Conservation (phyloP, 2,329 filamentous ascomycete genomes). For the Pseudocercospora macadamiae region DNA sequence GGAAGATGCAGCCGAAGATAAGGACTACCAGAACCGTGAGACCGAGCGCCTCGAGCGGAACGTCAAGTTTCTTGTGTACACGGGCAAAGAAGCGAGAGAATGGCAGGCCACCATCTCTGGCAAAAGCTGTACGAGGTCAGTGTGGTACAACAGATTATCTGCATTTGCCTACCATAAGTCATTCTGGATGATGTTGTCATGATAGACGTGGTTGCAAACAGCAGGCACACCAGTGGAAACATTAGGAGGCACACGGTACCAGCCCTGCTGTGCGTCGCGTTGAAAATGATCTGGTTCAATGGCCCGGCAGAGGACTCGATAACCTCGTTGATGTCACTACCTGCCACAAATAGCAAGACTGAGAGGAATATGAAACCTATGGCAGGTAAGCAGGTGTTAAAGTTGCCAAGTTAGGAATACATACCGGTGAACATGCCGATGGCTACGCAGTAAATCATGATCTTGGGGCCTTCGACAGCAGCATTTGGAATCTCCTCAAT, state of each 20-base stretch:
- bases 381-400: too few relatives aligned
- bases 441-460: constrained; percentile 42
- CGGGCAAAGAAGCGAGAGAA: constrained; percentile 39
- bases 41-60: constrained; percentile 39
- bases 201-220: constrained; percentile 41
- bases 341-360: constrained; percentile 41
- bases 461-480: constrained; percentile 39
- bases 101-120: constrained; percentile 41
- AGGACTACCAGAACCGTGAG: constrained; percentile 38
- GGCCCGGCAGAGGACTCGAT: constrained; percentile 38
- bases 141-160: background rate
- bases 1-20: constrained; percentile 42
- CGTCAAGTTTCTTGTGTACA: constrained; percentile 39
- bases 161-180: constrained; percentile 31
- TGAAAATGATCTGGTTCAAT: constrained; percentile 40
- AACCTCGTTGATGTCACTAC: constrained; percentile 34
- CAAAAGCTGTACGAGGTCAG: constrained; percentile 34
- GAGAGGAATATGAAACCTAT: constrained; percentile 42
- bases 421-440: constrained; percentile 41
- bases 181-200: constrained; percentile 43
- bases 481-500: constrained; percentile 43
- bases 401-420: too few relatives aligned
- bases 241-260: constrained; percentile 42
- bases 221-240: constrained; percentile 40
- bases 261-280: constrained; percentile 38